Percentiles rank a stretch among this genome's conserved stretches.
These are phyloP conservation scores for Arachnopeziza araneosa DNA, from an alignment of 2,329 filamentous ascomycete genomes.

Conservation along the genomic window DNA sequence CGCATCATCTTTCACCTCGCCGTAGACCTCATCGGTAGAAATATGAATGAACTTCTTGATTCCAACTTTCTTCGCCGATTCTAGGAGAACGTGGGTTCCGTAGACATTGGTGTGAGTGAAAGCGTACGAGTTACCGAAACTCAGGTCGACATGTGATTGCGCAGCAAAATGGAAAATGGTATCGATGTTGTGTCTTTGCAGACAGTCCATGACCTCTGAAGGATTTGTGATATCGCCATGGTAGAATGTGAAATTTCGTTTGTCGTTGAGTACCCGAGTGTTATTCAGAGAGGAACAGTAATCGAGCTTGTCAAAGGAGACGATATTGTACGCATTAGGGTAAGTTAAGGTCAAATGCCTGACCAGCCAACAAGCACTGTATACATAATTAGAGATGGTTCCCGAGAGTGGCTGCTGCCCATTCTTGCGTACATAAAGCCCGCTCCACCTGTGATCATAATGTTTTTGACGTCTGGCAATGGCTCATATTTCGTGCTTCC, in stretches of 20 bases:
- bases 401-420: not conserved
- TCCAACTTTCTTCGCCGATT: constrained; percentile 66
- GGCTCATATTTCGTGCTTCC: constrained; percentile 68
- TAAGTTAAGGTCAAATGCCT: constrained; percentile 73
- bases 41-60: constrained; percentile 75
- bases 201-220: constrained; percentile 61
- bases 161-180: constrained; percentile 81
- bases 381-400: constrained; percentile 10
- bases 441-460: constrained; percentile 78
- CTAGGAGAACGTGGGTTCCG: constrained; percentile 76
- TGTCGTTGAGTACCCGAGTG: constrained; percentile 60
- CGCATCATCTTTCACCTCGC: constrained; percentile 67
- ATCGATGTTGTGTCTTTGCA: constrained; percentile 68
- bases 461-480: constrained; percentile 65
- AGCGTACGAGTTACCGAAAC: constrained; percentile 75
- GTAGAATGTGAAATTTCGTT: constrained; percentile 71
- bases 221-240: constrained; percentile 73
- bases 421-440: constrained; percentile 67
- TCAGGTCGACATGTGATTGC: constrained; percentile 78
- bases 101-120: constrained; percentile 81
- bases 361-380: constrained; percentile 68
- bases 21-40: constrained; percentile 82
- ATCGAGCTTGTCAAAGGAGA: constrained; percentile 81
- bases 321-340: constrained; percentile 66
- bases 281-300: constrained; percentile 80